Percentiles rank a stretch among this genome's conserved stretches.
Evolutionary conservation across 23 red algal genomes (phyloP).

Genomic region (Agarophyton chilense): DNA sequence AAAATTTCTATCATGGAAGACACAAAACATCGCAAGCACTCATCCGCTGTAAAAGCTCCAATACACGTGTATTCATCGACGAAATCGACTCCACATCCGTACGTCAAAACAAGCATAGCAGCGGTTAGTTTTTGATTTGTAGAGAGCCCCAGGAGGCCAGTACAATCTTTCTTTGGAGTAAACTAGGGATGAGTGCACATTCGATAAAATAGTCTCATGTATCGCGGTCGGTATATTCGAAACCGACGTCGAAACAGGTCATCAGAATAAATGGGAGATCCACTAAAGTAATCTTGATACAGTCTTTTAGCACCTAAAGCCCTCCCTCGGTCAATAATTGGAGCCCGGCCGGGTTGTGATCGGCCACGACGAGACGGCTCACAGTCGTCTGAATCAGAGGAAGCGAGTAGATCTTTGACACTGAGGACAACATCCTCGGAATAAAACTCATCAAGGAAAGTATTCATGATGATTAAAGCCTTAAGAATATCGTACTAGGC

Average conservation of each 20-base stretch:
- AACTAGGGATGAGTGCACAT: neutral
- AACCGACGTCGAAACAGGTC: neutral
- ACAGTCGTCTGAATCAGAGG: too few relatives aligned
- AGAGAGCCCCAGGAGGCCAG: neutral
- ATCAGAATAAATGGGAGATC: neutral
- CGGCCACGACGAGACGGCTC: too few relatives aligned
- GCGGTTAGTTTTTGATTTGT: neutral
- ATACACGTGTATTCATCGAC: conserved; percentile 28
- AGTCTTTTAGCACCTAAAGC: neutral
- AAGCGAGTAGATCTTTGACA: too few relatives aligned
- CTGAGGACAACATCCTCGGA: too few relatives aligned
- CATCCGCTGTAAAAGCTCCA: neutral
- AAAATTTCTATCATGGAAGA: neutral
- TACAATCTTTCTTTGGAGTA: neutral
- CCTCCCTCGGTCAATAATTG: neutral
- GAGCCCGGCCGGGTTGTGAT: neutral
- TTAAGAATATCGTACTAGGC: too few relatives aligned
- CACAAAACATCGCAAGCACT: conserved; percentile 5
- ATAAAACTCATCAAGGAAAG: too few relatives aligned
- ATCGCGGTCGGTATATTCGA: neutral
- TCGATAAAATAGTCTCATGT: neutral
- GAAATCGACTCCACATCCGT: conserved; percentile 15
- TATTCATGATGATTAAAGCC: too few relatives aligned
- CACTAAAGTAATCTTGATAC: neutral
- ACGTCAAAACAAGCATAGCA: conserved; percentile 21